Conservation (phyloP, 192 early-diverging fungal genomes). For the Podila epicladia region DNA sequence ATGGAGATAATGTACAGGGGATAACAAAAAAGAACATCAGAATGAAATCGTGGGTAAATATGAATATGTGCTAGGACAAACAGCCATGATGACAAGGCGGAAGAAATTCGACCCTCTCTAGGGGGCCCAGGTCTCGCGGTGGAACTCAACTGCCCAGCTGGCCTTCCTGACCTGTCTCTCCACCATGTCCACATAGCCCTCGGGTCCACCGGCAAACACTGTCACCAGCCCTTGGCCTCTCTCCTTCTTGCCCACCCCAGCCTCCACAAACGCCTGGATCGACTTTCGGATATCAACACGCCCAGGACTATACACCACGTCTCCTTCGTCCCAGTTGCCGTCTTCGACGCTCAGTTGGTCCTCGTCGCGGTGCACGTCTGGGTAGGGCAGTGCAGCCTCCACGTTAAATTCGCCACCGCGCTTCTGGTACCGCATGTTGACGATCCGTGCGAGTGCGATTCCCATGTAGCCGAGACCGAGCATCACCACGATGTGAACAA, state of each 20-base stretch:
- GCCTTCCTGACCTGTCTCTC: constrained; percentile 32
- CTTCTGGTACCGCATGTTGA: constrained; percentile 24
- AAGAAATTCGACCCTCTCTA: constrained; percentile 1
- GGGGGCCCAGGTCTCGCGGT: constrained; percentile 49
- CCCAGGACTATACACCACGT: constrained; percentile 39
- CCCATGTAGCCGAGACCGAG: constrained; percentile 30
- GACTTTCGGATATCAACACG: constrained; percentile 33
- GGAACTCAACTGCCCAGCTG: constrained; percentile 29
- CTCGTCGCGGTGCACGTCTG: not conserved
- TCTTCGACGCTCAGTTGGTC: constrained; percentile 21
- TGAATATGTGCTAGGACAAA: no score
- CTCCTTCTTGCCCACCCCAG: constrained; percentile 31
- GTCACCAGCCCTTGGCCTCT: constrained; percentile 20
- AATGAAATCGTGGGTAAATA: no score
- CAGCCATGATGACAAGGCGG: not conserved
- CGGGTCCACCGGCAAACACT: constrained; percentile 46
- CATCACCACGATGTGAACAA: constrained; percentile 28
- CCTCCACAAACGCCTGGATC: constrained; percentile 20
- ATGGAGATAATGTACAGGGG: no score
- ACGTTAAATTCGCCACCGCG: not conserved
- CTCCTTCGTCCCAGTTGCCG: constrained; percentile 48
- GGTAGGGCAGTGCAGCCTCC: constrained; percentile 13
- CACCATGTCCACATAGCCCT: constrained; percentile 35
- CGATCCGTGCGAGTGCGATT: constrained; percentile 12
- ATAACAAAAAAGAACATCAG: no score